Base-by-base conservation (phyloP, 129 eudicot genomes). In the Deinandra increscens region DNA sequence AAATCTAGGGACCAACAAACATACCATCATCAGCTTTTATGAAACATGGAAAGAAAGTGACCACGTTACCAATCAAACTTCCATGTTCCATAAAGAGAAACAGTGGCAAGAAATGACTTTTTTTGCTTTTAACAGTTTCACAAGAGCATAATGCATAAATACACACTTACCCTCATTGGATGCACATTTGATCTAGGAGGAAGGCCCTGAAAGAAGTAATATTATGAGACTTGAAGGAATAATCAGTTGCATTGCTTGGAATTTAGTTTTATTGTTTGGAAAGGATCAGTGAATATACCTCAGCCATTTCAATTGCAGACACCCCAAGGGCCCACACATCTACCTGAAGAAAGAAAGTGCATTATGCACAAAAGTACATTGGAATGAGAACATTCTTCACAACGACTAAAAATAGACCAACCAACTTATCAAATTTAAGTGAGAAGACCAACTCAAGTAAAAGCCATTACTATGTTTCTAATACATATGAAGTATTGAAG, bases 281-380 rank as follows among this genome's bases (percentile, higher is more conserved):
- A 19, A 39, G 60, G 36, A 69, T 26, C 31, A 6, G 34, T 50
- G 48, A 14, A 43, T 17, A 22, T 85, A 89, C 98, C 98, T 93
- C 98, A 3, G 98, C 98, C 98, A 93, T 93, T 83, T 93, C 98
- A 26, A 89, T 93, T 31, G 98, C 98, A 75, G 98, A 84, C 77
- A 89, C 97, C 78, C 97, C 98, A 77, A 89, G 95, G 66, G 98
- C 98, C 98, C 97, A 89, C 69, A 87, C 98, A 81, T 93, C 98
- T 38, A 93, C 98, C 98, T 93, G 80, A 48, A 66, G 39, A 72
- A 61, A 46, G 54, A 50, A 79, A 41, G 65, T 38, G 73, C 20
- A 71, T 14, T n/a, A 42, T 54, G 46, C 26, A 29, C 23, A 18
- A 34, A 36, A 34, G 69, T 45, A 20, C 17, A 60, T 51, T 33